Percentiles rank a stretch among this genome's conserved stretches.
Evolutionary conservation across 805 yeast species (phyloP).

Genomic region (Pichia kluyveri): DNA sequence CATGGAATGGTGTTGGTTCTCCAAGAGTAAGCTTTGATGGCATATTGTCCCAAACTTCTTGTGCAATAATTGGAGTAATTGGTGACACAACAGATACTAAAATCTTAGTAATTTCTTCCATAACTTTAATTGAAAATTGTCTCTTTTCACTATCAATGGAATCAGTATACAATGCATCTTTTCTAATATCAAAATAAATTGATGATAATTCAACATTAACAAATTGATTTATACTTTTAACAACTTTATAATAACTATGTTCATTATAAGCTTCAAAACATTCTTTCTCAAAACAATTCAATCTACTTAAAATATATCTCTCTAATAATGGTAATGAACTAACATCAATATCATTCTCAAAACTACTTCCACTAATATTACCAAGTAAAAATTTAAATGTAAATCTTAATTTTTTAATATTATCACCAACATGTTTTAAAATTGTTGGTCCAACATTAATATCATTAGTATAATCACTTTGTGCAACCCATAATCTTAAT

Average conservation of each 20-base stretch:
- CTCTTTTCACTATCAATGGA: slow-evolving; percentile 37
- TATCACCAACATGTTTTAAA: slow-evolving; percentile 67
- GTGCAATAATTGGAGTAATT: slow-evolving; percentile 72
- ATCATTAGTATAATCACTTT: slow-evolving; percentile 77
- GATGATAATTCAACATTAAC: slow-evolving; percentile 73
- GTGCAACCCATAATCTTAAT: slow-evolving; percentile 82
- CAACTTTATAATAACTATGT: slow-evolving; percentile 61
- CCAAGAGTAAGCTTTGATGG: slow-evolving; percentile 25
- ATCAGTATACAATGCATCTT: slow-evolving; percentile 81
- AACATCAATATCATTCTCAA: slow-evolving; percentile 27
- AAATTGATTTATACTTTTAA: slow-evolving; percentile 60
- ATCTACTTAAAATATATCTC: slow-evolving; percentile 48
- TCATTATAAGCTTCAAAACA: slow-evolving; percentile 38
- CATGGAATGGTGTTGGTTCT: slow-evolving; percentile 37
- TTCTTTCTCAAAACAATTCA: slow-evolving; percentile 36
- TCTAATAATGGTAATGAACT: slow-evolving; percentile 42
- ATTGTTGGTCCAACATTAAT: slow-evolving; percentile 66
- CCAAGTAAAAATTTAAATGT: slow-evolving; percentile 80
- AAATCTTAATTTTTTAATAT: slow-evolving; percentile 70
- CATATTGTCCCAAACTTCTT: slow-evolving; percentile 74
- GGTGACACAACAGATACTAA: slow-evolving; percentile 72
- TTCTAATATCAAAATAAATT: slow-evolving; percentile 75
- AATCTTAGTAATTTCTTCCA: slow-evolving; percentile 47
- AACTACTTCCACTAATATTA: slow-evolving; percentile 36
- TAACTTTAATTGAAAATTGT: slow-evolving; percentile 54